Conservation (phyloP, 2,329 filamentous ascomycete genomes). For the Cladophialophora bantiana region DNA sequence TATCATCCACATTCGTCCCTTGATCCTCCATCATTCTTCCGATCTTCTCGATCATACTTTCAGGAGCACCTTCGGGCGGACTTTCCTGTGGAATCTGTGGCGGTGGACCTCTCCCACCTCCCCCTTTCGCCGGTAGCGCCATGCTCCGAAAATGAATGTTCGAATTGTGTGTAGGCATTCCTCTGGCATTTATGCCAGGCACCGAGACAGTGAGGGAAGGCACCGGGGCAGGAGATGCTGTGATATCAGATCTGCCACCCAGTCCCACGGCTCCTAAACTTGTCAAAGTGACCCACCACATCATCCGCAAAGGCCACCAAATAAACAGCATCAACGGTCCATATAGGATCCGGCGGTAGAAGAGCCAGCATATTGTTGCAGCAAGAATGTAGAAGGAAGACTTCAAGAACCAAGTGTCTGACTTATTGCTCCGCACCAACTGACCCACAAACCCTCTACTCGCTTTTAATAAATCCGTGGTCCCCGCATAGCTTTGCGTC, state of each 20-base stretch:
- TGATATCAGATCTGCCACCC: slow-evolving; percentile 25
- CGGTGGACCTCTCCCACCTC: slow-evolving; percentile 53
- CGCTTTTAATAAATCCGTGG: slow-evolving; percentile 77
- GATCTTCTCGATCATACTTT: slow-evolving; percentile 52
- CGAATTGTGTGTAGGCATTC: slow-evolving; percentile 32
- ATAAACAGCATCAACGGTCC: slow-evolving; percentile 90
- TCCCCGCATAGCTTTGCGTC: slow-evolving; percentile 77
- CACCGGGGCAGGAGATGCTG: slow-evolving; percentile 9
- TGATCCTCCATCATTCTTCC: slow-evolving; percentile 48
- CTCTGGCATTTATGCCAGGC: slow-evolving; percentile 23
- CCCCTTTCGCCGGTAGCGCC: slow-evolving; percentile 43
- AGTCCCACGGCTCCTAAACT: slow-evolving; percentile 52
- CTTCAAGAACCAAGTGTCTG: slow-evolving; percentile 96
- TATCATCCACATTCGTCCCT: slow-evolving; percentile 45
- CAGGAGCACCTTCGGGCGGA: slow-evolving; percentile 38
- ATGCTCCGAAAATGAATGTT: slow-evolving; percentile 27
- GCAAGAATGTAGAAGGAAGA: slow-evolving; percentile 84
- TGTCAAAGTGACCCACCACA: slow-evolving; percentile 66
- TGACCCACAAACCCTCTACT: slow-evolving; percentile 78
- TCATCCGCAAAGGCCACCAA: slow-evolving; percentile 76
- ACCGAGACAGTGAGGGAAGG: slow-evolving; percentile 33
- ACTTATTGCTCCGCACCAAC: slow-evolving; percentile 86
- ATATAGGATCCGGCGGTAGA: slow-evolving; percentile 85
- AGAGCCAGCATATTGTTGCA: slow-evolving; percentile 79
- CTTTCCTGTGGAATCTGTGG: slow-evolving; percentile 35